These are phyloP conservation scores for Balansia obtecta DNA, from an alignment of 2,329 filamentous ascomycete species.

Conservation along the genomic window DNA sequence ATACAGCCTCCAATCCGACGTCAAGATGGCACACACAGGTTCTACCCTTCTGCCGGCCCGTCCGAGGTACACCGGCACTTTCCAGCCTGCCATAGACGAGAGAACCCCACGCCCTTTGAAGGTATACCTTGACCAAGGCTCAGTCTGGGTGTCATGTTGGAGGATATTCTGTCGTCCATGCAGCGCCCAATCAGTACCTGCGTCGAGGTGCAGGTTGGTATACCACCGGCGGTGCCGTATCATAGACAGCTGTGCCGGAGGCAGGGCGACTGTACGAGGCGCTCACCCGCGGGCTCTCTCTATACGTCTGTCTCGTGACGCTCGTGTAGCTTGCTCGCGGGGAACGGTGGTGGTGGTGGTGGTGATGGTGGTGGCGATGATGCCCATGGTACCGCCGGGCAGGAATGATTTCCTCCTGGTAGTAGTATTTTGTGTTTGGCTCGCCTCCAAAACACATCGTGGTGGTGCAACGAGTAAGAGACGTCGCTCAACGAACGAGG, in stretches of 20 bases:
- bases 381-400: constrained; percentile 25
- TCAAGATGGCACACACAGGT: background rate
- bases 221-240: constrained; percentile 13
- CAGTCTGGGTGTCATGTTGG: background rate
- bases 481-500: too few relatives aligned
- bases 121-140: background rate
- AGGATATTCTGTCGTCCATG: background rate
- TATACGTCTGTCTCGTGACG: constrained; percentile 24
- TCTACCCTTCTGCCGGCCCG: background rate
- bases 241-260: constrained; percentile 25
- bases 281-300: constrained; percentile 30
- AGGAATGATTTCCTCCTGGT: constrained; percentile 41
- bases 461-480: constrained; percentile 4
- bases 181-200: background rate
- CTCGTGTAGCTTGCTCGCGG: constrained; percentile 32
- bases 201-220: background rate
- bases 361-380: constrained; percentile 21
- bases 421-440: constrained; percentile 38
- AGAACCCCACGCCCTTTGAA: background rate
- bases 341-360: constrained; percentile 19
- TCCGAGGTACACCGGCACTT: background rate
- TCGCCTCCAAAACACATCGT: constrained; percentile 39
- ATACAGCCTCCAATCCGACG: background rate
- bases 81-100: background rate
- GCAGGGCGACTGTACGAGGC: constrained; percentile 10